Conservation (phyloP, 148 eudicot genomes). For the Camellia japonica region DNA sequence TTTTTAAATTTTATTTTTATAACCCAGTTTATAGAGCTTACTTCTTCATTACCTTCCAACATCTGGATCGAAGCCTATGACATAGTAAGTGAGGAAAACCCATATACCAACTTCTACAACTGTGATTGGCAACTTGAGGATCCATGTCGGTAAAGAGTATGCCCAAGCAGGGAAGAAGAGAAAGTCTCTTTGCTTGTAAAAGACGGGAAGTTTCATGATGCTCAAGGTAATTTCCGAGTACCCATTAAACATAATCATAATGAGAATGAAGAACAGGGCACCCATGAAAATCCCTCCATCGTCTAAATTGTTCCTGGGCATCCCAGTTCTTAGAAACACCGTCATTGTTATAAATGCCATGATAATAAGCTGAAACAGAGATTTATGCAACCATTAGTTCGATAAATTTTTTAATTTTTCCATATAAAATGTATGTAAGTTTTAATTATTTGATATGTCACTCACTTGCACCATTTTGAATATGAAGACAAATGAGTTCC, state of each 20-base stretch:
- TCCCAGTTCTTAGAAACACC: constrained; percentile 22
- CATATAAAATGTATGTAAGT: neutral
- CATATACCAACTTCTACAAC: constrained; percentile 21
- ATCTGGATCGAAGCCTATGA: constrained; percentile 35
- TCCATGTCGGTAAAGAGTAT: constrained; percentile 30
- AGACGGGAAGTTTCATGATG: constrained; percentile 24
- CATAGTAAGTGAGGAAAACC: constrained; percentile 26
- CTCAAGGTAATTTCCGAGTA: constrained; percentile 30
- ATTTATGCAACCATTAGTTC: neutral
- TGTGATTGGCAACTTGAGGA: constrained; percentile 30
- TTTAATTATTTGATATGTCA: neutral
- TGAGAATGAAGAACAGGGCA: constrained; percentile 22
- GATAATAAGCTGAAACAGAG: constrained; percentile 17
- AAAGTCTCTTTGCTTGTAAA: constrained; percentile 33
- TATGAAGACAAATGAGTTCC: constrained; percentile 25
- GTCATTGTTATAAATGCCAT: constrained; percentile 26
- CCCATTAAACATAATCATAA: constrained; percentile 27
- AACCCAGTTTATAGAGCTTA: neutral
- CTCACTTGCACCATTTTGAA: constrained; percentile 24
- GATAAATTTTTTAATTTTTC: too few species aligned
- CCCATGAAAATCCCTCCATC: constrained; percentile 26
- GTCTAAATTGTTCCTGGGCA: constrained; percentile 4
- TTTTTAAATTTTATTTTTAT: too few species aligned
- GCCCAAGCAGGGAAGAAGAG: constrained; percentile 37
- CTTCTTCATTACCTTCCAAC: constrained; percentile 24